phyloP scores from a whole-genome alignment of 2,329 filamentous ascomycete species.

The Plenodomus lindquistii region DNA sequence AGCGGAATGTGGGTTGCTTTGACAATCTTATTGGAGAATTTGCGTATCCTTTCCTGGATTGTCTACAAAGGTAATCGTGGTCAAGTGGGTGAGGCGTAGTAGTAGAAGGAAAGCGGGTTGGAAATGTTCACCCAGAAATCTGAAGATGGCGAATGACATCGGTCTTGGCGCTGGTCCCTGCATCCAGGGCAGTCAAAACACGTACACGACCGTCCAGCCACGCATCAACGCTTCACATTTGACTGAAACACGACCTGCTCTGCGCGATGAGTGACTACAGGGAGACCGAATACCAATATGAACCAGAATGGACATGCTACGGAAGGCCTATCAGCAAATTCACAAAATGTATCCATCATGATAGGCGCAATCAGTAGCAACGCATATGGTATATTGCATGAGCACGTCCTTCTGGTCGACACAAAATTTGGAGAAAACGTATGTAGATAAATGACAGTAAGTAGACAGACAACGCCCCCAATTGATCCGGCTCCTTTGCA shows the following conservation, averaged over 20 bases:
- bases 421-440: background rate
- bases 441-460: background rate
- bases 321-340: background rate
- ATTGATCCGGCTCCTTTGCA: background rate
- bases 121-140: slow-evolving; percentile 10
- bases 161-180: slow-evolving; percentile 19
- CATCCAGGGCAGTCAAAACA: background rate
- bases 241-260: background rate
- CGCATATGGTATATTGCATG: background rate
- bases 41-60: background rate
- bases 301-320: no score
- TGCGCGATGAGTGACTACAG: no score
- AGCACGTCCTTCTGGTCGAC: background rate
- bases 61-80: slow-evolving; percentile 2
- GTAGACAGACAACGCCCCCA: background rate
- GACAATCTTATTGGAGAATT: background rate
- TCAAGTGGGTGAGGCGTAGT: slow-evolving; percentile 1
- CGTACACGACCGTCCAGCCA: background rate
- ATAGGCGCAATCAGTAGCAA: background rate
- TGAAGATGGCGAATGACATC: slow-evolving; percentile 26
- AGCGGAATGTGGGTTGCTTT: background rate
- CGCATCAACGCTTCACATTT: background rate
- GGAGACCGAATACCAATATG: no score
- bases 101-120: background rate
- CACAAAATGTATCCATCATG: background rate